phyloP scores from a whole-genome alignment of 805 yeast species.

The Yarrowia hollandica region DNA sequence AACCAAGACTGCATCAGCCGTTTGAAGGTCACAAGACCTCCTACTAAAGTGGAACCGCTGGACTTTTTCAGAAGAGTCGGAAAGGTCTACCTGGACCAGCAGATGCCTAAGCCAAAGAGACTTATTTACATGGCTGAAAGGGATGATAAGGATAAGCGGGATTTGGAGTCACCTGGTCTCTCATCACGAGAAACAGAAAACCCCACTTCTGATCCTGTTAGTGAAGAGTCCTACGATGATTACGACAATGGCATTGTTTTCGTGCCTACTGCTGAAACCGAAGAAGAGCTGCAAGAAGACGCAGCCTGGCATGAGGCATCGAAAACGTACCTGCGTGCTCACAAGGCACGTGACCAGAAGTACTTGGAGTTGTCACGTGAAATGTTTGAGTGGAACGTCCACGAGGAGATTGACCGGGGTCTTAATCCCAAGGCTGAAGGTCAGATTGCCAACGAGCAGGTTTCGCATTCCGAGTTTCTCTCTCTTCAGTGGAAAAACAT shows the following conservation, averaged over 20 bases:
- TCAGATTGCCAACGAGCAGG: not conserved
- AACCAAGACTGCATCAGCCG: not conserved
- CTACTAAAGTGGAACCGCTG: not conserved
- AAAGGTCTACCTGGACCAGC: not conserved
- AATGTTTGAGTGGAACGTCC: not conserved
- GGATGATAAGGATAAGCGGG: not conserved
- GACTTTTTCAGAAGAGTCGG: not conserved
- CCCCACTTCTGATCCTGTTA: not conserved
- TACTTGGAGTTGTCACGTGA: not conserved
- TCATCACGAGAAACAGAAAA: not conserved
- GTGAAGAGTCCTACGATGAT: slow-evolving; percentile 8
- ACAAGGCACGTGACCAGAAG: not conserved
- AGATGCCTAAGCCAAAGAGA: not conserved
- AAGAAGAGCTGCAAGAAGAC: not conserved
- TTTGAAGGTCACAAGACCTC: not conserved
- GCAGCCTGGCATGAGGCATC: not conserved
- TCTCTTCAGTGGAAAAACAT: not conserved
- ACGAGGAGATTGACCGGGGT: slow-evolving; percentile 4
- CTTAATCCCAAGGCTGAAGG: not conserved
- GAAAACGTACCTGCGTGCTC: not conserved
- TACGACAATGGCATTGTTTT: slow-evolving; percentile 9
- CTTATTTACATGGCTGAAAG: not conserved
- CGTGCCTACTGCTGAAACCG: not conserved
- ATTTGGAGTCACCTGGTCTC: not conserved
- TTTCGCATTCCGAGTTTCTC: not conserved